Base-by-base conservation (phyloP, 164 flowering plant species). In the Amborella trichopoda region DNA sequence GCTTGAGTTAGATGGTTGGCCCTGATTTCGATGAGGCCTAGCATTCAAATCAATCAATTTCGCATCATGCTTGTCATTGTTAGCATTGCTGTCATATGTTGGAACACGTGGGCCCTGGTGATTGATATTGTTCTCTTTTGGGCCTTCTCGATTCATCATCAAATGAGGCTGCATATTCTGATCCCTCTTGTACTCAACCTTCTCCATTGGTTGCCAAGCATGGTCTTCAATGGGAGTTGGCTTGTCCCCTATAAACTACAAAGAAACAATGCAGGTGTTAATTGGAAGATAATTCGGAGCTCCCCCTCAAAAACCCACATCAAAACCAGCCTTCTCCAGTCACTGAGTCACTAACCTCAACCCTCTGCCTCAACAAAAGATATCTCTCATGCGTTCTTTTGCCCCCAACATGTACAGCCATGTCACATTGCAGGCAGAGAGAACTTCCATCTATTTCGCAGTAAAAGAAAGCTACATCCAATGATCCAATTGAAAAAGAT, bases 381-480 rank as follows among this genome's bases (percentile, higher is more conserved):
- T 79, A 83, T 57, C 98, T 76, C 62, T 74, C 71, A 64, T 90
- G 98, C 14, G 86, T 81, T 70, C 93, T 70, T 81, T 90, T 90
- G 55, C 95, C 94, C 17, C 93, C 98, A 69, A 90, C 94, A 71
- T 90, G 98, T 9, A 86, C 98, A 56, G 68, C 67, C 94, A 79
- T 83, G 56, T 90, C 91, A 36, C 77, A 77, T 67, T 77, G 81
- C 68, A 77, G 57, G 62, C 81, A 82, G 50, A 73, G 77, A 14
- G 80, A 65, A 58, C 68, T 73, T 50, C 76, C 79, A 45, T 70
- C 75, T 44, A 78, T 56, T 58, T 75, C 79, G 45, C 77, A 80
- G 54, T 75, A 80, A 40, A 71, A 74, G 75, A 80, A 76, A 22
- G 77, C 81, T 75, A 40, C 69, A 66, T 33, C 46, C 24, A 56